A percentile compares a stretch with the other conserved stretches of the same genome.
Conservation (phyloP, 2,329 filamentous ascomycete species). For the Helotiales sp. region DNA sequence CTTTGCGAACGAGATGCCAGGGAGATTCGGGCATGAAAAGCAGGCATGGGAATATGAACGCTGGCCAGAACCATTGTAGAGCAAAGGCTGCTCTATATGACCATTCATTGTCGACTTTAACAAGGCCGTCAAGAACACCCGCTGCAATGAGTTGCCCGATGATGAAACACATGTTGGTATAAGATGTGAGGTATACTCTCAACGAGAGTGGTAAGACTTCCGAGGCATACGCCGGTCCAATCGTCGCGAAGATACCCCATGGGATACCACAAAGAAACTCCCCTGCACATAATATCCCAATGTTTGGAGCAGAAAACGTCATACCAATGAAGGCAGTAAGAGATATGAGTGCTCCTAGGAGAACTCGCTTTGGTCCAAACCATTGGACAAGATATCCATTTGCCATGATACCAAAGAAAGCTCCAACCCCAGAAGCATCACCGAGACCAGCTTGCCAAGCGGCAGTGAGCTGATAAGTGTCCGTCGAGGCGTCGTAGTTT, state of each 20-base stretch:
- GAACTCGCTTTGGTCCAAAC: slow-evolving; percentile 48
- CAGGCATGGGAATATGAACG: slow-evolving; percentile 43
- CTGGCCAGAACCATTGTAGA: slow-evolving; percentile 47
- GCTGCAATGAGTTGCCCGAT: slow-evolving; percentile 49
- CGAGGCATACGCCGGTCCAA: slow-evolving; percentile 43
- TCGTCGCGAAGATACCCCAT: slow-evolving; percentile 45
- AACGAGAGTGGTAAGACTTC: slow-evolving; percentile 45
- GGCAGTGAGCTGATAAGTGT: slow-evolving; percentile 19
- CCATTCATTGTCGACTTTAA: slow-evolving; percentile 36
- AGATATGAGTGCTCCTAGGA: slow-evolving; percentile 44
- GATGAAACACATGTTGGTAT: slow-evolving; percentile 39
- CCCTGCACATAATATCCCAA: slow-evolving; percentile 44
- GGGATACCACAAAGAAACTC: slow-evolving; percentile 50
- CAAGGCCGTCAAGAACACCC: slow-evolving; percentile 45
- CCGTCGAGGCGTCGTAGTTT: slow-evolving; percentile 8
- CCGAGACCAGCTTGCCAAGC: slow-evolving; percentile 21
- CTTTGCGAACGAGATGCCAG: slow-evolving; percentile 47
- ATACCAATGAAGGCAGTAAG: slow-evolving; percentile 46
- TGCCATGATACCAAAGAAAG: slow-evolving; percentile 38
- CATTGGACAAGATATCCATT: slow-evolving; percentile 48
- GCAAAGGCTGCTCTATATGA: slow-evolving; percentile 46
- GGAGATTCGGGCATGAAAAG: slow-evolving; percentile 47
- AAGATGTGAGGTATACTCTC: slow-evolving; percentile 44
- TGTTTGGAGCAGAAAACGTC: slow-evolving; percentile 48
- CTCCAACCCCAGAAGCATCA: slow-evolving; percentile 22